phyloP scores from a whole-genome alignment of 768 basidiomycete species.

The Ramaria sp. region DNA sequence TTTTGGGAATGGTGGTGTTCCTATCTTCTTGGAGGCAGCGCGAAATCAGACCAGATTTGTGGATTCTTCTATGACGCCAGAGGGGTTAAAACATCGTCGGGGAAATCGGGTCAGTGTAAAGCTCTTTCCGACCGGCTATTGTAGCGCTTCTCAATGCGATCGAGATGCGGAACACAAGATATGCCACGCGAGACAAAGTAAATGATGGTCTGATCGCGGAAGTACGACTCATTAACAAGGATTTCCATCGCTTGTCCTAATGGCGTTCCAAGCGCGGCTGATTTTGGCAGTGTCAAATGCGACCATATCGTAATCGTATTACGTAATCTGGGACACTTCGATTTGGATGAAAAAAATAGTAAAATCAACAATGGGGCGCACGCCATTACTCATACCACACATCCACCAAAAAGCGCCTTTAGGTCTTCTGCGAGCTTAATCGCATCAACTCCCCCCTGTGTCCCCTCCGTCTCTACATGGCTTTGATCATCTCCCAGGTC shows the following conservation, averaged over 20 bases:
- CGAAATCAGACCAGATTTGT: neutral
- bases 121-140: neutral
- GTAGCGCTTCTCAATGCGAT: neutral
- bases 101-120: neutral
- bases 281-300: neutral
- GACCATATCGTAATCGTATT: neutral
- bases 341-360: no score
- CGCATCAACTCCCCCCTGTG: constrained; percentile 3
- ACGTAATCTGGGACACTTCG: no score
- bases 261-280: neutral
- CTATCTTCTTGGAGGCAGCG: neutral
- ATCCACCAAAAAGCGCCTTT: constrained; percentile 9
- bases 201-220: neutral
- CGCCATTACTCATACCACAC: constrained; percentile 6
- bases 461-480: neutral
- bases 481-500: neutral
- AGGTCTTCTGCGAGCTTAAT: constrained; percentile 8
- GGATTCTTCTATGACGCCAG: neutral
- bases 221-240: neutral
- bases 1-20: no score
- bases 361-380: neutral
- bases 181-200: neutral
- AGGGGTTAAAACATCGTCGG: neutral
- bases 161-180: neutral
- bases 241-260: neutral